Conservation (phyloP, 148 eudicot genomes). For the Rhododendron simsii region DNA sequence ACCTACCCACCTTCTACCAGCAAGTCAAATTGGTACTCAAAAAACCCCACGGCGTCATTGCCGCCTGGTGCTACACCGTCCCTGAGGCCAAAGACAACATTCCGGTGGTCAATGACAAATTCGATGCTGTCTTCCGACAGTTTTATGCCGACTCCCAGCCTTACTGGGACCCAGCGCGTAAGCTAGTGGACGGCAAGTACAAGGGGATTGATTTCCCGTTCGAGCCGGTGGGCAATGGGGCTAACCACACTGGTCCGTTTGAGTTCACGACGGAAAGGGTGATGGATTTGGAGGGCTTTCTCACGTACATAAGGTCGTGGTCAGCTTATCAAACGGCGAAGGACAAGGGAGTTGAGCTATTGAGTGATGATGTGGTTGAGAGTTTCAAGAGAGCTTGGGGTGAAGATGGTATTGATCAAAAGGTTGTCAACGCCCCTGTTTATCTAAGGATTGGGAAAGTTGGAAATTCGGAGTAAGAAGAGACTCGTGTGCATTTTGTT, state of each 20-base stretch:
- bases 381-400: slow-evolving; percentile 62
- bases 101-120: slow-evolving; percentile 12
- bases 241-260: slow-evolving; percentile 60
- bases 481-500: background rate
- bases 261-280: slow-evolving; percentile 46
- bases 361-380: slow-evolving; percentile 45
- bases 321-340: slow-evolving; percentile 73
- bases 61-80: slow-evolving; percentile 84
- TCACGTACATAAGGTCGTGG: slow-evolving; percentile 61
- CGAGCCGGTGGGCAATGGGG: slow-evolving; percentile 54
- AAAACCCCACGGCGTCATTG: slow-evolving; percentile 71
- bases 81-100: slow-evolving; percentile 29
- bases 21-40: slow-evolving; percentile 55
- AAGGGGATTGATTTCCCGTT: slow-evolving; percentile 56
- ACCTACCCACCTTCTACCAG: slow-evolving; percentile 54
- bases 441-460: slow-evolving; percentile 70
- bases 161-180: slow-evolving; percentile 47
- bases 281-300: slow-evolving; percentile 56
- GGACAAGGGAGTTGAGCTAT: slow-evolving; percentile 70
- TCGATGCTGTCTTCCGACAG: slow-evolving; percentile 44
- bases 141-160: slow-evolving; percentile 35
- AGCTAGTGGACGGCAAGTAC: slow-evolving; percentile 51
- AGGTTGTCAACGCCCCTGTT: slow-evolving; percentile 52
- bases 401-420: slow-evolving; percentile 37
- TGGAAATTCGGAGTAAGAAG: slow-evolving; percentile 14